Conservation (phyloP, 208 protist species). For the Trypanosoma scelopori region DNA sequence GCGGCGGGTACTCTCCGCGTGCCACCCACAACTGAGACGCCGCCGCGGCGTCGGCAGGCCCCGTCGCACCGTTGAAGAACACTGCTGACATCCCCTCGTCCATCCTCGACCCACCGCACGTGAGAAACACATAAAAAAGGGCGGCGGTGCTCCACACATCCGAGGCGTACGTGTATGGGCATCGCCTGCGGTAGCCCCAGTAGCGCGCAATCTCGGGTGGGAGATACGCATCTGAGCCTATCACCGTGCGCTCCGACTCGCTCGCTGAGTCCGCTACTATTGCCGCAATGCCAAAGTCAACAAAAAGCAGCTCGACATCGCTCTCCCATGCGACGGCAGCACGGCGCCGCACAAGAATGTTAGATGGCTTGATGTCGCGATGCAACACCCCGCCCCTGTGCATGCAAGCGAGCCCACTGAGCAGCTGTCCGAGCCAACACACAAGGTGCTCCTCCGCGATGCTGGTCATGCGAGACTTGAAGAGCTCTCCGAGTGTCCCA, state of each 20-base stretch:
- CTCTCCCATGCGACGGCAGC: slow-evolving; percentile 11
- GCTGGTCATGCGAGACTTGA: not conserved
- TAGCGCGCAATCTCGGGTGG: slow-evolving; percentile 32
- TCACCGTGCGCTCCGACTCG: slow-evolving; percentile 26
- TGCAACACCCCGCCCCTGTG: slow-evolving; percentile 35
- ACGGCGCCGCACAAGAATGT: slow-evolving; percentile 31
- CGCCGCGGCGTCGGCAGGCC: not conserved
- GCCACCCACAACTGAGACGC: slow-evolving; percentile 12
- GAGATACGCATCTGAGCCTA: slow-evolving; percentile 28
- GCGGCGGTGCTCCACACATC: slow-evolving; percentile 38
- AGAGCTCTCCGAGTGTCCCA: slow-evolving; percentile 24
- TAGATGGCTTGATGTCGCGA: slow-evolving; percentile 44
- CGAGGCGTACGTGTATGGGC: slow-evolving; percentile 26
- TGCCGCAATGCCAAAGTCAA: slow-evolving; percentile 31
- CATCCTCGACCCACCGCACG: slow-evolving; percentile 15
- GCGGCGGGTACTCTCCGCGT: slow-evolving; percentile 18
- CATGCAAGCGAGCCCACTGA: slow-evolving; percentile 32
- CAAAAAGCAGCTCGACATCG: slow-evolving; percentile 23
- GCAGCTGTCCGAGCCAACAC: slow-evolving; percentile 28
- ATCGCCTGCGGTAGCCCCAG: slow-evolving; percentile 28
- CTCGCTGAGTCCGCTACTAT: not conserved
- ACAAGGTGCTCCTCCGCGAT: slow-evolving; percentile 29
- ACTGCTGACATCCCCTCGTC: slow-evolving; percentile 28
- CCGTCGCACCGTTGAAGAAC: not conserved
- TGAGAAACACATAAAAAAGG: slow-evolving; percentile 34